phyloP scores from a whole-genome alignment of 2,329 filamentous ascomycete genomes.

The Aureobasidium pullulans region DNA sequence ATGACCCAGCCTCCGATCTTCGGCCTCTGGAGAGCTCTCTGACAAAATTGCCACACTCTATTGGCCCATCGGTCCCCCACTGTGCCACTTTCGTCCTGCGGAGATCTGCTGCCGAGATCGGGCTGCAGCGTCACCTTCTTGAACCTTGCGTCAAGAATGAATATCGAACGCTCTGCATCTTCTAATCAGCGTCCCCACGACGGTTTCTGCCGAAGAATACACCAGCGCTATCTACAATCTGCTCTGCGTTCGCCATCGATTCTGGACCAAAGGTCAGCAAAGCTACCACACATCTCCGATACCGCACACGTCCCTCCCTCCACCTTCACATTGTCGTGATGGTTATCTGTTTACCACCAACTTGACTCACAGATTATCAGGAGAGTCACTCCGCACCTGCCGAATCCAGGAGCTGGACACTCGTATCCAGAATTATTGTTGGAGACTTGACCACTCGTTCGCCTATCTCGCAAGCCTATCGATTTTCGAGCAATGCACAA shows the following conservation, averaged over 20 bases:
- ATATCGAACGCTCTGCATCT: too few relatives aligned
- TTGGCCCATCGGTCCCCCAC: not conserved
- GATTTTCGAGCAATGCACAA: not conserved
- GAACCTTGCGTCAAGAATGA: too few relatives aligned
- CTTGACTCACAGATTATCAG: not conserved
- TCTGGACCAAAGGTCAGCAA: not conserved
- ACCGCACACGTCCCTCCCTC: not conserved
- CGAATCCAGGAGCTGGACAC: not conserved
- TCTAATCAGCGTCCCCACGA: too few relatives aligned
- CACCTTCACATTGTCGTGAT: not conserved
- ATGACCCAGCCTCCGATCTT: constrained; percentile 7
- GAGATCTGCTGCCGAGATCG: not conserved
- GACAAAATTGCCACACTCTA: not conserved
- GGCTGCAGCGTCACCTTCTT: too few relatives aligned
- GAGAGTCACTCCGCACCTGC: not conserved
- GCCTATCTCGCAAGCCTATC: not conserved
- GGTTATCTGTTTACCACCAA: not conserved
- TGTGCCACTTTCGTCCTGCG: not conserved
- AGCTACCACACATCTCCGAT: not conserved
- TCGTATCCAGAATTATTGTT: not conserved
- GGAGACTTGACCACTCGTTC: not conserved
- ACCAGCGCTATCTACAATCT: too few relatives aligned
- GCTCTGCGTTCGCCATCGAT: not conserved
- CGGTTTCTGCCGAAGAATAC: too few relatives aligned
- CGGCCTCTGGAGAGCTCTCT: not conserved